These are phyloP conservation scores for Fusarium sp. DNA, from an alignment of 2,329 filamentous ascomycete genomes.

Conservation along the genomic window DNA sequence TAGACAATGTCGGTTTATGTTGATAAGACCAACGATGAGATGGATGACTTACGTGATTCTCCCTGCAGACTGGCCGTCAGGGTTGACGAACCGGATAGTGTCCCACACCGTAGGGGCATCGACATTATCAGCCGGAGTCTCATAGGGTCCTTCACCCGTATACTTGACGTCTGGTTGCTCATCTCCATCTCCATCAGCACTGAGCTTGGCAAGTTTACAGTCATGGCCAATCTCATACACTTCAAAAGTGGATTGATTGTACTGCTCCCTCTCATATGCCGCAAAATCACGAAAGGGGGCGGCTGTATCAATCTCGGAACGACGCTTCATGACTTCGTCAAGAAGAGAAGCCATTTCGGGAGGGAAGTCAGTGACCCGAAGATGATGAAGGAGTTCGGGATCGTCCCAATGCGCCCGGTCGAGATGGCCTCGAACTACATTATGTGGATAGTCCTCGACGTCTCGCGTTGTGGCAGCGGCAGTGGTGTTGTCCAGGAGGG, in stretches of 20 bases:
- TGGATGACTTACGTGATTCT: slow-evolving; percentile 63
- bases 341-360: slow-evolving; percentile 52
- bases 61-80: slow-evolving; percentile 58
- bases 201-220: slow-evolving; percentile 52
- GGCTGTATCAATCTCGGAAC: slow-evolving; percentile 48
- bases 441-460: slow-evolving; percentile 30
- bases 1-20: slow-evolving; percentile 37
- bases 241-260: slow-evolving; percentile 64
- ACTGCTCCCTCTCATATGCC: slow-evolving; percentile 51
- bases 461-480: slow-evolving; percentile 1
- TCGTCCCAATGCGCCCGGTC: slow-evolving; percentile 51
- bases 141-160: slow-evolving; percentile 39
- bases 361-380: slow-evolving; percentile 56
- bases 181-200: slow-evolving; percentile 43
- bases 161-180: slow-evolving; percentile 42
- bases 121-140: slow-evolving; percentile 46
- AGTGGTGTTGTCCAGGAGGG: slow-evolving; percentile 40
- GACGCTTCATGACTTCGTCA: slow-evolving; percentile 50
- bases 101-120: slow-evolving; percentile 57
- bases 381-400: slow-evolving; percentile 54
- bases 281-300: slow-evolving; percentile 50
- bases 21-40: background rate
- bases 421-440: slow-evolving; percentile 32
- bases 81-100: slow-evolving; percentile 53
- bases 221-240: slow-evolving; percentile 66